Base-by-base conservation (phyloP, 2,329 filamentous ascomycete species). In the Cladorrhinum sp. region DNA sequence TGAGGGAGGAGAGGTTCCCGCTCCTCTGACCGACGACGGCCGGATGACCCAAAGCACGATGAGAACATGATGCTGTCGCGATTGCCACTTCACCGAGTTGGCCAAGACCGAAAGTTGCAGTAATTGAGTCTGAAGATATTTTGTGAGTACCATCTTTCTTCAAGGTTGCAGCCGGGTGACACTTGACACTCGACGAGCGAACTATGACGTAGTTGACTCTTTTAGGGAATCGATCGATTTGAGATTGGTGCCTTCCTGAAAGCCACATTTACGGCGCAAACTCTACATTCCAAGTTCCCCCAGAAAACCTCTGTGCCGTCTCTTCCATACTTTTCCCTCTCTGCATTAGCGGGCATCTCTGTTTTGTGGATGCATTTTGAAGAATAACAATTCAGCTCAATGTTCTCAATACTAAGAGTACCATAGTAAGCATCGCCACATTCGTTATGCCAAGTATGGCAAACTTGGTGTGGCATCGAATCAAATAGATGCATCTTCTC, bases 1-100 rank as follows among this genome's bases (percentile, higher is more conserved):
- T 87, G 88, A 60, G 92, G 90, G 53, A 96, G 85, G 59, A 96
- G 81, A 64, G 92, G 92, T 70, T 92, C 81, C 56, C 85, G 88
- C 71, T 93, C 90, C 60, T 81, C 81, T 3, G 62, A 80, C 67
- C 78, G 76, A 62, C 74, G 72, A 69, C 79, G 80, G 70, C 80
- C 76, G n/a, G n/a, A n/a, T 64, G 79, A 78, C 50, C 86, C 85
- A 68, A 89, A 88, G 74, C 87, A 91, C 38, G 86, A 65, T 9
- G 66, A 65, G 41, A 69, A 61, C 62, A 66, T 66, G 18, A 24
- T 45, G 55, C 18, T n/a, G 53, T 9, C 9, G 58, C 23, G n/a
- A 22, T 41, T 22, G 16, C 8, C 41, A 22, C 5, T 41, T n/a
- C 10, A 41, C 18, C 23, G 25, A 27, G 8, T 3, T 25, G 22